phyloP scores from a whole-genome alignment of 2,329 filamentous ascomycete genomes.

The Chrysoporthe puriensis region DNA sequence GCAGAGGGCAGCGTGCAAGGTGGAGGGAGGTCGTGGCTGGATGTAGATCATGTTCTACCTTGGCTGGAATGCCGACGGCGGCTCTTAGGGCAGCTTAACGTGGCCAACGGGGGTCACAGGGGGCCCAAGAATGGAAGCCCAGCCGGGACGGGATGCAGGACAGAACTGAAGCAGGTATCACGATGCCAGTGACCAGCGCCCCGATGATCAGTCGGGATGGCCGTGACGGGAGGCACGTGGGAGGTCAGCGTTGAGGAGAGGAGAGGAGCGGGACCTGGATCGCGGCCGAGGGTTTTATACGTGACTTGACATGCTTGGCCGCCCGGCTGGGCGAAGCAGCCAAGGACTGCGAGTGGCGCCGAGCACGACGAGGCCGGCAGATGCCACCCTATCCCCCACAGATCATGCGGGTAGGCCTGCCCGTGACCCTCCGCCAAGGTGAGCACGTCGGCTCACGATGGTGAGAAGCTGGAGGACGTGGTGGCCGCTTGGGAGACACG shows the following conservation, averaged over 20 bases:
- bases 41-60: conserved; percentile 10
- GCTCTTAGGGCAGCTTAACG: conserved; percentile 1
- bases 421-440: no score
- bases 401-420: no score
- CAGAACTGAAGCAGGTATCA: background rate
- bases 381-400: background rate
- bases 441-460: no score
- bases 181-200: background rate
- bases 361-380: no score
- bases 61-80: conserved; percentile 13
- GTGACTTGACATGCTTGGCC: no score
- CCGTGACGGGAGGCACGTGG: background rate
- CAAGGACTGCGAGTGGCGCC: conserved; percentile 4
- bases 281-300: background rate
- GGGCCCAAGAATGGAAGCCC: background rate
- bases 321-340: background rate
- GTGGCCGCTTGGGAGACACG: no score
- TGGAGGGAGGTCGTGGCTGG: background rate
- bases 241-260: background rate
- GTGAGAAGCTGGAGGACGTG: no score
- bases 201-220: background rate
- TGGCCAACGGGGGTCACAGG: conserved; percentile 6
- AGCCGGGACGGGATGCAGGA: background rate
- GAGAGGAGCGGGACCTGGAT: background rate
- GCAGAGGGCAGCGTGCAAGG: background rate